These are phyloP conservation scores for Platanthera zijinensis DNA, from an alignment of 106 monocot genomes.

Conservation along the genomic window DNA sequence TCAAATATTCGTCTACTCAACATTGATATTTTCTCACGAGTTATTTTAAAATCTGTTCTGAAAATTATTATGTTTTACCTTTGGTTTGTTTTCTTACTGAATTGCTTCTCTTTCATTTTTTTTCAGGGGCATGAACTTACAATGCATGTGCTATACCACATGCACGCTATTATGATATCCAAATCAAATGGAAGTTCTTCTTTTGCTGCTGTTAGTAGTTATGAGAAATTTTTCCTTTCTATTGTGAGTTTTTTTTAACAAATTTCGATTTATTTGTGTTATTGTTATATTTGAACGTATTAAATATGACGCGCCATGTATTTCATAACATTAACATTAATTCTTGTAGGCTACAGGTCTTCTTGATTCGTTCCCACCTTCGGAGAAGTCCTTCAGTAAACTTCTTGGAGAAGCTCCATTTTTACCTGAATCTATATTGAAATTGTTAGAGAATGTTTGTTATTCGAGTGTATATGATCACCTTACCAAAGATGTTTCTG, in stretches of 20 bases:
- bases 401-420: slow-evolving; percentile 83
- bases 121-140: slow-evolving; percentile 91
- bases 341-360: slow-evolving; percentile 57
- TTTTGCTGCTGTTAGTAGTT: slow-evolving; percentile 29
- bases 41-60: not conserved
- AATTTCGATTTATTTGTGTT: not conserved
- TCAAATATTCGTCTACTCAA: not conserved
- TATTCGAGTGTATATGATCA: slow-evolving; percentile 32
- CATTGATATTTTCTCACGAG: not conserved
- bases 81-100: not conserved
- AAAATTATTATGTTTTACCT: not conserved
- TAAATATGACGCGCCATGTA: not conserved
- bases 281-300: not conserved
- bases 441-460: slow-evolving; percentile 77
- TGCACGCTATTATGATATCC: slow-evolving; percentile 38
- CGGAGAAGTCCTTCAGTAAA: slow-evolving; percentile 83
- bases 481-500: slow-evolving; percentile 44
- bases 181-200: slow-evolving; percentile 28
- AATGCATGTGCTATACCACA: slow-evolving; percentile 73
- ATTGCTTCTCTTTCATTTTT: slow-evolving; percentile 9
- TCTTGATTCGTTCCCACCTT: slow-evolving; percentile 69
- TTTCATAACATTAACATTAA: not conserved
- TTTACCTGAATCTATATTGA: slow-evolving; percentile 59
- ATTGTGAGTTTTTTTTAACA: slow-evolving; percentile 45
- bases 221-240: slow-evolving; percentile 78